Conservation (phyloP, 345 rosid genomes). For the Euclidium syriacum region DNA sequence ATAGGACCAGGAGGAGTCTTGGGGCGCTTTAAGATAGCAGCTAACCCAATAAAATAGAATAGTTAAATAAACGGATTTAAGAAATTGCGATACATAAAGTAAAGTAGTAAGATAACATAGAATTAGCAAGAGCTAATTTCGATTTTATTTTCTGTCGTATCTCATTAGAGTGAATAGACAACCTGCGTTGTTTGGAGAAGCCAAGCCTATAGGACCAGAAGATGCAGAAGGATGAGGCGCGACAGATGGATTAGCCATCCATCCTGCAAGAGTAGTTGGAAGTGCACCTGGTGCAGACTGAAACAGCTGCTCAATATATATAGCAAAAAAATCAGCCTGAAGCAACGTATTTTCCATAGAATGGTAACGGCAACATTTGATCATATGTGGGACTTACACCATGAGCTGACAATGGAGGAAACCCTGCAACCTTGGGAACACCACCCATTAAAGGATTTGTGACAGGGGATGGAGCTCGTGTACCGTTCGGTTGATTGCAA, state of each 20-base stretch:
- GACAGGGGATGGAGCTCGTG: conserved; percentile 69
- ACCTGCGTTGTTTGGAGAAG: conserved; percentile 65
- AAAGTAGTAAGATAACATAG: not conserved
- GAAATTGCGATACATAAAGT: not conserved
- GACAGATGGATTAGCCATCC: conserved; percentile 74
- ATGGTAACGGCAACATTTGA: not conserved
- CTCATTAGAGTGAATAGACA: too few species aligned
- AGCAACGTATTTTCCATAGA: not conserved
- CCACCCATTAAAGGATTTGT: conserved; percentile 68
- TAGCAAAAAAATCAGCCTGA: not conserved
- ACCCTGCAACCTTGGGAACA: conserved; percentile 55
- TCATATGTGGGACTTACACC: conserved; percentile 48
- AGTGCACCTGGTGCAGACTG: conserved; percentile 63
- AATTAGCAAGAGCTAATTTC: not conserved
- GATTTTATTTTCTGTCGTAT: not conserved
- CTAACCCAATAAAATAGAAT: conserved; percentile 21
- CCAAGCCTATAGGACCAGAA: conserved; percentile 62
- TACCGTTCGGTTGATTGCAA: conserved; percentile 71
- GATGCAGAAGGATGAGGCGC: conserved; percentile 68
- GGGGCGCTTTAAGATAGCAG: conserved; percentile 66
- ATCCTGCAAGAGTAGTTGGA: conserved; percentile 62
- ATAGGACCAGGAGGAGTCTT: conserved; percentile 57
- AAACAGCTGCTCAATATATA: conserved; percentile 50
- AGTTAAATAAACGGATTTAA: not conserved
- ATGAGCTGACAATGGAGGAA: conserved; percentile 56